Evolutionary conservation across 1,139 yeast species (phyloP).

Genomic region (Yamadazyma membranifaciens): DNA sequence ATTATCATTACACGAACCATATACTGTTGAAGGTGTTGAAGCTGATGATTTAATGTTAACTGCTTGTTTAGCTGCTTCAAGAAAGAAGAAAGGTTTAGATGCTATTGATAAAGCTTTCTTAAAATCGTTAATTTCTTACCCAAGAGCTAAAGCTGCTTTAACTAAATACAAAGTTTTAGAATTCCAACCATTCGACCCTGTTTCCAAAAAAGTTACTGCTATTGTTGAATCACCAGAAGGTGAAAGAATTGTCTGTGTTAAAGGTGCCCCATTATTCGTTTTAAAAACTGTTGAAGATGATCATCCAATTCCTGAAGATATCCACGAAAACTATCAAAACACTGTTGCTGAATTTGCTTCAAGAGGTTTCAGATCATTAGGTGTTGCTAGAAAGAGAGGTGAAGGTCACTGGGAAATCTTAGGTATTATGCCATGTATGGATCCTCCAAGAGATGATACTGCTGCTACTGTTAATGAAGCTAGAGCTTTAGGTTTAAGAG

Average conservation of each 20-base stretch:
- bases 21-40: constrained; percentile 99
- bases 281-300: constrained; percentile 95
- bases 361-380: constrained; percentile 98
- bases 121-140: constrained; percentile 81
- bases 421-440: constrained; percentile 99
- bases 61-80: constrained; percentile 97
- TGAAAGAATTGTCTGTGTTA: constrained; percentile 93
- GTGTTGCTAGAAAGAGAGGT: constrained; percentile 99
- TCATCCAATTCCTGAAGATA: constrained; percentile 94
- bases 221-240: constrained; percentile 95
- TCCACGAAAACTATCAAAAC: constrained; percentile 93
- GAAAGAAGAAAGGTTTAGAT: constrained; percentile 98
- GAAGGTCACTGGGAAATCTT: constrained; percentile 98
- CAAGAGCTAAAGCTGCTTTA: constrained; percentile 93
- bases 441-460: constrained; percentile 98
- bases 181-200: constrained; percentile 98
- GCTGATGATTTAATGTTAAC: constrained; percentile 96
- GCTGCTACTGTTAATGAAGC: constrained; percentile 95
- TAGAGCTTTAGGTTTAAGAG: constrained; percentile 88
- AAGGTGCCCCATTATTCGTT: constrained; percentile 96
- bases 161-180: constrained; percentile 93
- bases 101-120: constrained; percentile 98
- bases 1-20: constrained; percentile 95
- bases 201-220: constrained; percentile 94
- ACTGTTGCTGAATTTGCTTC: constrained; percentile 97